Conservation (phyloP, 495 filamentous ascomycete genomes). For the Clohesyomyces aquaticus region DNA sequence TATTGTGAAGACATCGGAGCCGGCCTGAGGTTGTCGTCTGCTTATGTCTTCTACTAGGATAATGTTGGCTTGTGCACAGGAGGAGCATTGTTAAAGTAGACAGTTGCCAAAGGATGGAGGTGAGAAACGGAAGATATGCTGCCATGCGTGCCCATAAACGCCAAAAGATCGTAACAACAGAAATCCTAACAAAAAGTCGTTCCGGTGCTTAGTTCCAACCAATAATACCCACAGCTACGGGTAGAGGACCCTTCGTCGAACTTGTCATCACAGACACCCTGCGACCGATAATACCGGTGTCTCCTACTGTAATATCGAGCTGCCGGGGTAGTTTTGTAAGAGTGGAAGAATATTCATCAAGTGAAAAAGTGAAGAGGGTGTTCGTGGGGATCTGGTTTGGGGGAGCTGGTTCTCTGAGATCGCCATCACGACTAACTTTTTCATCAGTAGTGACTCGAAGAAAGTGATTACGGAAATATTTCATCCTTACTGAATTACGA, state of each 20-base stretch:
- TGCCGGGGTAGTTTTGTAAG: conserved; percentile 18
- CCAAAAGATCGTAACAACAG: too few relatives aligned
- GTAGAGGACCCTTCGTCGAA: conserved; percentile 1
- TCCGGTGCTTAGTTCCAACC: conserved; percentile 35
- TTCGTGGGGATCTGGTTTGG: not conserved
- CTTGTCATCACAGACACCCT: conserved; percentile 23
- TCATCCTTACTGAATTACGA: conserved; percentile 25
- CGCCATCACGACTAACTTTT: conserved; percentile 14
- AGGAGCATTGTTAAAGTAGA: too few relatives aligned
- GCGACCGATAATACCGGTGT: conserved; percentile 24
- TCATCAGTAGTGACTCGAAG: not conserved
- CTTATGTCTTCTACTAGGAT: too few relatives aligned
- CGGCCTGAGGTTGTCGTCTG: too few relatives aligned
- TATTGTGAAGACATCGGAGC: too few relatives aligned
- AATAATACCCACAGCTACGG: conserved; percentile 20
- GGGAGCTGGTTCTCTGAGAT: conserved; percentile 8
- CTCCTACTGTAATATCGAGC: conserved; percentile 29
- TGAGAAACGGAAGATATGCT: too few relatives aligned
- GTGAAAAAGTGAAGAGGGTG: conserved; percentile 15
- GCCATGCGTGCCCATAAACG: too few relatives aligned
- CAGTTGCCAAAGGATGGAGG: too few relatives aligned
- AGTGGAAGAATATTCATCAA: not conserved
- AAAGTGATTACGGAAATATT: not conserved
- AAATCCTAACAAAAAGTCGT: too few relatives aligned
- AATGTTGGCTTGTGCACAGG: too few relatives aligned